phyloP scores from a whole-genome alignment of 805 yeast genomes.

The Sungouiozyma ichnusensis region DNA sequence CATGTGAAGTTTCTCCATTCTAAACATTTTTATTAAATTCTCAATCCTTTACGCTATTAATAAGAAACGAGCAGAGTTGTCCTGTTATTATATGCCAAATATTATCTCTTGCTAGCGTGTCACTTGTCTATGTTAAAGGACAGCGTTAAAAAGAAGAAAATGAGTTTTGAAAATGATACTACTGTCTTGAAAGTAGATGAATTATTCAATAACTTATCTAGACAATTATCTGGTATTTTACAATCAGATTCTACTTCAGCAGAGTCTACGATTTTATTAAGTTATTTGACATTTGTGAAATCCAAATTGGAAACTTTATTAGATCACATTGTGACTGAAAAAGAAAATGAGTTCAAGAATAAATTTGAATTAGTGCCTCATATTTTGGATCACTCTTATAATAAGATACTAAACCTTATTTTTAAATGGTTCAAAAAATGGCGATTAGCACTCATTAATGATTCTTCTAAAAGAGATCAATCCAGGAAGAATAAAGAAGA shows the following conservation, averaged over 20 bases:
- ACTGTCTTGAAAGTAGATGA: neutral
- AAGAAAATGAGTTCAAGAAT: constrained; percentile 8
- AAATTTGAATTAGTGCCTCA: neutral
- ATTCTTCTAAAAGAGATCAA: constrained; percentile 11
- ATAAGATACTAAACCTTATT: constrained; percentile 52
- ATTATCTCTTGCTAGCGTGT: no score
- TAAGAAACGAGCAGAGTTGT: no score
- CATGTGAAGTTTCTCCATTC: no score
- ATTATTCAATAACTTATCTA: neutral
- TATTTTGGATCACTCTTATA: constrained; percentile 46
- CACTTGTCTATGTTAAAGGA: no score
- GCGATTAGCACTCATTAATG: constrained; percentile 12
- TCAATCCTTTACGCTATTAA: no score
- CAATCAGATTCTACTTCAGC: constrained; percentile 17
- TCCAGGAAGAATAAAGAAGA: constrained; percentile 42
- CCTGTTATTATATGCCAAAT: no score
- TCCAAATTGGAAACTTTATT: constrained; percentile 18
- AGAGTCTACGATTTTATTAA: constrained; percentile 22
- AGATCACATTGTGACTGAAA: constrained; percentile 7
- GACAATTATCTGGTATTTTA: constrained; percentile 13
- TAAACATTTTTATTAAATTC: no score
- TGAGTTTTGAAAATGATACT: neutral
- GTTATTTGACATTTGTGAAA: constrained; percentile 21
- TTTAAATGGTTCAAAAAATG: constrained; percentile 44
- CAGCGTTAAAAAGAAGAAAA: no score